Percentiles rank a stretch among this genome's conserved stretches.
phyloP scores from a whole-genome alignment of 2,329 filamentous ascomycete genomes.

The Samsoniella hepiali region DNA sequence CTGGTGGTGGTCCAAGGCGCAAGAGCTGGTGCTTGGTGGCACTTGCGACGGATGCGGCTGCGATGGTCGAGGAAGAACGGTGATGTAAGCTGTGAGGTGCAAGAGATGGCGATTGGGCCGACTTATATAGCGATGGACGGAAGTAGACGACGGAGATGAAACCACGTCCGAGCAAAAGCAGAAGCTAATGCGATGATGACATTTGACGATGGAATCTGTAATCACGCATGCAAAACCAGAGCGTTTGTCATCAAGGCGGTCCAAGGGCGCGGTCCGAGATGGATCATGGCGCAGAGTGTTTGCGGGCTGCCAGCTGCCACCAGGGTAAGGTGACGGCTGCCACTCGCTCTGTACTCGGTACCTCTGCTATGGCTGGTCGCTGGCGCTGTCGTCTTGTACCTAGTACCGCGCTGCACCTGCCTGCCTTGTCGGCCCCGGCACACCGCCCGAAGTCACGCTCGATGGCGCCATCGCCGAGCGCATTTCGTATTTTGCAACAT shows the following conservation, averaged over 20 bases:
- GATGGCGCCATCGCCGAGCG: conserved; percentile 14
- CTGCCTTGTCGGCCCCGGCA: neutral
- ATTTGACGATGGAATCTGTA: conserved; percentile 15
- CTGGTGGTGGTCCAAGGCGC: neutral
- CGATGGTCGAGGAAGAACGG: neutral
- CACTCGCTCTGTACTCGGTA: neutral
- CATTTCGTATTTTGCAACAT: neutral
- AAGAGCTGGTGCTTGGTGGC: neutral
- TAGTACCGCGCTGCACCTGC: neutral
- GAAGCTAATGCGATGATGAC: conserved; percentile 11
- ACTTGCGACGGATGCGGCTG: neutral
- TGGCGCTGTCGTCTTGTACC: neutral
- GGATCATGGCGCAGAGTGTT: neutral
- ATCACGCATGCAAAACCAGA: conserved; percentile 3
- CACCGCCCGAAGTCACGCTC: neutral
- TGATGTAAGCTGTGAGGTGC: neutral
- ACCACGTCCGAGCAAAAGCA: neutral
- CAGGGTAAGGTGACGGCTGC: neutral
- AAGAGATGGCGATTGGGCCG: neutral
- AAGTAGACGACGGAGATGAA: neutral
- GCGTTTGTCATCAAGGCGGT: conserved; percentile 13
- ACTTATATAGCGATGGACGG: conserved; percentile 7
- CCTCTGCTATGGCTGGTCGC: neutral
- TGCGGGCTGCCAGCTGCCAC: neutral
- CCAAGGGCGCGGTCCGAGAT: neutral